phyloP scores from a whole-genome alignment of 2,329 filamentous ascomycete species.

The Periglandula ipomoeae region DNA sequence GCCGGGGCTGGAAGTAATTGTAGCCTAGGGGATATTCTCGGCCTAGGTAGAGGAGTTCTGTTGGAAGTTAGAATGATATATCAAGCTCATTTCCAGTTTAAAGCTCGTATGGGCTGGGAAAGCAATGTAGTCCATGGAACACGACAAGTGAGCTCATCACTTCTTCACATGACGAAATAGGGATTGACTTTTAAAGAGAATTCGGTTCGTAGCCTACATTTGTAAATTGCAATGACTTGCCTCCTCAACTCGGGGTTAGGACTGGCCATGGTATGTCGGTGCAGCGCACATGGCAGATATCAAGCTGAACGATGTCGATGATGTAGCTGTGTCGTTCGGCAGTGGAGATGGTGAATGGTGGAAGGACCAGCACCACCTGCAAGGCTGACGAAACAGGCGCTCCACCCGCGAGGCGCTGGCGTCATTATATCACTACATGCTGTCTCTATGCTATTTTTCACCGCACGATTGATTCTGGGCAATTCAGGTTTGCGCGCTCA shows the following conservation, averaged over 20 bases:
- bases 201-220: constrained; percentile 46
- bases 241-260: constrained; percentile 53
- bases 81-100: too few relatives aligned
- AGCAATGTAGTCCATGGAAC: not conserved
- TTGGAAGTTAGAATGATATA: too few relatives aligned
- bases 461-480: too few relatives aligned
- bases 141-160: not conserved
- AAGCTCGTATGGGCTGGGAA: not conserved
- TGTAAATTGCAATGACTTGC: constrained; percentile 81
- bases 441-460: too few relatives aligned
- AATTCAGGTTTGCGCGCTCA: too few relatives aligned
- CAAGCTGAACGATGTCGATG: not conserved
- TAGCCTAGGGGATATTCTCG: constrained; percentile 80
- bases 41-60: constrained; percentile 78
- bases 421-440: not conserved
- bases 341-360: not conserved
- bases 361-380: too few relatives aligned
- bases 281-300: not conserved
- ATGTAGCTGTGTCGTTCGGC: not conserved
- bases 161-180: not conserved
- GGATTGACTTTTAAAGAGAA: not conserved
- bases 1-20: constrained; percentile 66
- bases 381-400: not conserved
- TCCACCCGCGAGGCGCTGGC: not conserved
- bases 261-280: constrained; percentile 14